Conservation (phyloP, 352 stramenopile genomes). For the Phytophthora macrochlamydospora region DNA sequence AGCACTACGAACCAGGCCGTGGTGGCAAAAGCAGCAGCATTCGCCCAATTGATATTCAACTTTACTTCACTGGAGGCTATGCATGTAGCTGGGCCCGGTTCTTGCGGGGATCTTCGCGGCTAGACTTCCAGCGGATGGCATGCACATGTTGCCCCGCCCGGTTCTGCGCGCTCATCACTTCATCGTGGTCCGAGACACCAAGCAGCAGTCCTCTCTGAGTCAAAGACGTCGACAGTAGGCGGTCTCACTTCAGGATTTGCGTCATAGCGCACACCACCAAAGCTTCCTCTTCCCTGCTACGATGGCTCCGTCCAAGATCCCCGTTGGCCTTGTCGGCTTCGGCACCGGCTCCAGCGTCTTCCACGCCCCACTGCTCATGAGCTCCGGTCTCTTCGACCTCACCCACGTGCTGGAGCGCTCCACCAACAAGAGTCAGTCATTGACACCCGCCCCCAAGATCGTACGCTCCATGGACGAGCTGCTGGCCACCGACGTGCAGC, state of each 20-base stretch:
- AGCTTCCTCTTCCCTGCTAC: background rate
- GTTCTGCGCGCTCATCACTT: no score
- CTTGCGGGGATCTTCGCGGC: no score
- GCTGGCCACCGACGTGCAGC: slow-evolving; percentile 57
- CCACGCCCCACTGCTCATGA: slow-evolving; percentile 72
- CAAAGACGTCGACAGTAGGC: no score
- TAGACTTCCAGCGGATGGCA: no score
- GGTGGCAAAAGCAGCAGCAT: no score
- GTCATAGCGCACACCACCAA: slow-evolving; percentile 5
- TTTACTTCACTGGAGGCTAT: no score
- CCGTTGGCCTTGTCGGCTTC: slow-evolving; percentile 74
- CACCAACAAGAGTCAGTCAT: slow-evolving; percentile 57
- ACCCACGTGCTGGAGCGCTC: slow-evolving; percentile 82
- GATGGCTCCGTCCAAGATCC: slow-evolving; percentile 32
- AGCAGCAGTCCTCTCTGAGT: background rate
- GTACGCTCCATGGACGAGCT: slow-evolving; percentile 78
- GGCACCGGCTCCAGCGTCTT: slow-evolving; percentile 76
- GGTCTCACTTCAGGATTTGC: background rate
- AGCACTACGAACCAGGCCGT: no score
- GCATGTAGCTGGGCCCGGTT: no score
- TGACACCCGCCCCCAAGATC: slow-evolving; percentile 53
- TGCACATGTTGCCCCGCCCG: no score
- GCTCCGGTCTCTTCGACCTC: slow-evolving; percentile 63
- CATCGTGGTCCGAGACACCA: background rate
- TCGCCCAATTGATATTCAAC: no score